A percentile compares a stretch with the other conserved stretches of the same genome.
Conservation (phyloP, 768 basidiomycete species). For the Podaxis rugospora region DNA sequence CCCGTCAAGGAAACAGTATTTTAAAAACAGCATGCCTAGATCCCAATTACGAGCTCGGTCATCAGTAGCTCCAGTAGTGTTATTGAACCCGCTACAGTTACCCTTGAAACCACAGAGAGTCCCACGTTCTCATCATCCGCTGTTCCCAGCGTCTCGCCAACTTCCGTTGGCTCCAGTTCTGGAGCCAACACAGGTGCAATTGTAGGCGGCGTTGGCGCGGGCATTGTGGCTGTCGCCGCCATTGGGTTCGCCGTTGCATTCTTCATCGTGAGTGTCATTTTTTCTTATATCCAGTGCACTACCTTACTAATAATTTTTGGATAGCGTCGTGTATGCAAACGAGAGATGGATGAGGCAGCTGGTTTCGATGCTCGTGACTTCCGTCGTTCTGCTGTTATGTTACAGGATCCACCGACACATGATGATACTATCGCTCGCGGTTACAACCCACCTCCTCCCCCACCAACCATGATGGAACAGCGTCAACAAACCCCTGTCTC, state of each 20-base stretch:
- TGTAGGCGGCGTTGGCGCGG: slow-evolving; percentile 40
- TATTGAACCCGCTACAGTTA: neutral
- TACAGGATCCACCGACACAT: slow-evolving; percentile 47
- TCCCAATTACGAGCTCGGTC: neutral
- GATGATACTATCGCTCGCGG: slow-evolving; percentile 35
- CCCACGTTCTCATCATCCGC: neutral
- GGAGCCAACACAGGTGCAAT: slow-evolving; percentile 26
- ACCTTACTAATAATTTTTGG: slow-evolving; percentile 5
- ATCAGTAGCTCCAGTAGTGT: neutral
- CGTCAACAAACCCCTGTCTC: slow-evolving; percentile 33
- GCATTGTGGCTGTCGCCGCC: slow-evolving; percentile 36
- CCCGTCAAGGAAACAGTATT: neutral
- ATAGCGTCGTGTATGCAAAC: slow-evolving; percentile 41
- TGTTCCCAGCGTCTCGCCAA: neutral
- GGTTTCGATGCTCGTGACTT: slow-evolving; percentile 54
- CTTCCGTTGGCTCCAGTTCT: neutral
- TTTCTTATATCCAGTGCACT: slow-evolving; percentile 1
- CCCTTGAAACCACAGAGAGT: neutral
- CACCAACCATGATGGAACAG: slow-evolving; percentile 62
- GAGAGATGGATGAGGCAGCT: slow-evolving; percentile 28
- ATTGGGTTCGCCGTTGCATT: slow-evolving; percentile 39
- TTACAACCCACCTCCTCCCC: slow-evolving; percentile 52
- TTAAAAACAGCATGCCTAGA: neutral
- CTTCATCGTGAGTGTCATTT: slow-evolving; percentile 35
- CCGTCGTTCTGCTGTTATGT: slow-evolving; percentile 59